Percentiles rank a stretch among this genome's conserved stretches.
Conservation (phyloP, 805 yeast species). For the Kodamaea hsintzibuensis region DNA sequence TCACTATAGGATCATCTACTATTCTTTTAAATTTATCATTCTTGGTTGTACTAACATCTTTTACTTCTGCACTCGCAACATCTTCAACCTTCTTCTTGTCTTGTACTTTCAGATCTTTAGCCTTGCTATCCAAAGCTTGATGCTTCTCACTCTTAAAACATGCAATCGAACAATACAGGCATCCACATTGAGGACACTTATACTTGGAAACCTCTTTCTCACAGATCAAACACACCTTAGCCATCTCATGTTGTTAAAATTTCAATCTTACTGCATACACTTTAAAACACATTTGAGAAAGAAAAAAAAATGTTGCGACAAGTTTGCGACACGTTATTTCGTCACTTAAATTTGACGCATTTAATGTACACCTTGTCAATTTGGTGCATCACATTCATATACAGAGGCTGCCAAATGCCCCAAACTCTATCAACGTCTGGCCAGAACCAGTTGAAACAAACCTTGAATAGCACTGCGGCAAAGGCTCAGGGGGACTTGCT, state of each 20-base stretch:
- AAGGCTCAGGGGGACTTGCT: not conserved
- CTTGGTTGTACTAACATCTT: not conserved
- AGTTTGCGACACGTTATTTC: no score
- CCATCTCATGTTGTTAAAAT: not conserved
- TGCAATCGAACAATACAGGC: conserved; percentile 53
- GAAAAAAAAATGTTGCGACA: no score
- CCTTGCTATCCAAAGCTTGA: conserved; percentile 16
- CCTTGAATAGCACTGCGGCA: not conserved
- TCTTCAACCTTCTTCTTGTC: not conserved
- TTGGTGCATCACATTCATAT: no score
- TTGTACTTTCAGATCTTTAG: not conserved
- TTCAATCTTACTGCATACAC: no score
- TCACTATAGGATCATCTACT: conserved; percentile 44
- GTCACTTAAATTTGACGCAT: no score
- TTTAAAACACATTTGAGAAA: no score
- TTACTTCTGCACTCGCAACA: not conserved
- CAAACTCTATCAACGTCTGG: no score
- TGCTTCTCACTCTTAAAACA: conserved; percentile 58
- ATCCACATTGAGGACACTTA: conserved; percentile 55
- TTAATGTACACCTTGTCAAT: no score
- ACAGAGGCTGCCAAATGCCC: no score
- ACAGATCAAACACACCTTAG: conserved; percentile 17
- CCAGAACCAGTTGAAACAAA: no score
- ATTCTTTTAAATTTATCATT: conserved; percentile 23
- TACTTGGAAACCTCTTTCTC: conserved; percentile 42